Conservation (phyloP, 2,329 filamentous ascomycete species). For the Lasiodiplodia citricola region DNA sequence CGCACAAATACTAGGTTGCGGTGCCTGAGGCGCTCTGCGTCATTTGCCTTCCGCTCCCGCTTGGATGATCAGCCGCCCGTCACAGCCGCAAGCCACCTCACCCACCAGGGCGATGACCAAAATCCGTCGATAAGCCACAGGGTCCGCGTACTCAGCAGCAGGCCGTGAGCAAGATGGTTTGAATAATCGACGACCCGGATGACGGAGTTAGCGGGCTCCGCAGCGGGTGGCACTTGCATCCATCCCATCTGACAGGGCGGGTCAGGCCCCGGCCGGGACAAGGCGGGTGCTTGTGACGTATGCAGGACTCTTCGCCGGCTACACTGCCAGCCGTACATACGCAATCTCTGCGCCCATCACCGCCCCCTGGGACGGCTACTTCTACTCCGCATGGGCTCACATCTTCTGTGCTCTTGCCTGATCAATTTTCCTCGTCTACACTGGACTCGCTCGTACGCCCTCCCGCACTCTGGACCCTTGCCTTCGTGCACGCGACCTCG, state of each 20-base stretch:
- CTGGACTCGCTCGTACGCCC: neutral
- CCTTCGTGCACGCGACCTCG: slow-evolving; percentile 15
- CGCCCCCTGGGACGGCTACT: slow-evolving; percentile 8
- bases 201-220: slow-evolving; percentile 12
- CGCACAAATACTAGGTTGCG: neutral
- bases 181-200: neutral
- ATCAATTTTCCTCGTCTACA: neutral
- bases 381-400: slow-evolving; percentile 4
- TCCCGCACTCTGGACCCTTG: neutral
- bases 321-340: slow-evolving; percentile 23
- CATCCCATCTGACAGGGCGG: neutral
- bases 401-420: too few species aligned
- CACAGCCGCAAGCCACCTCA: slow-evolving; percentile 15
- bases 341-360: slow-evolving; percentile 19
- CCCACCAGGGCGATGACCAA: neutral
- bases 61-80: slow-evolving; percentile 10
- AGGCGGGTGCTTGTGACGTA: slow-evolving; percentile 21
- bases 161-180: neutral
- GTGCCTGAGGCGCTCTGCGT: slow-evolving; percentile 18
- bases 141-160: neutral
- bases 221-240: slow-evolving; percentile 2
- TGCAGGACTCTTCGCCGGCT: neutral
- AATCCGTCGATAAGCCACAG: slow-evolving; percentile 1
- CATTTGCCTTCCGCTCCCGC: slow-evolving; percentile 2
- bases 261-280: slow-evolving; percentile 6